Evolutionary conservation across 768 basidiomycete genomes (phyloP), one percentile per base, ranked within the genome.

Genomic region (Leccinum obscurum): DNA sequence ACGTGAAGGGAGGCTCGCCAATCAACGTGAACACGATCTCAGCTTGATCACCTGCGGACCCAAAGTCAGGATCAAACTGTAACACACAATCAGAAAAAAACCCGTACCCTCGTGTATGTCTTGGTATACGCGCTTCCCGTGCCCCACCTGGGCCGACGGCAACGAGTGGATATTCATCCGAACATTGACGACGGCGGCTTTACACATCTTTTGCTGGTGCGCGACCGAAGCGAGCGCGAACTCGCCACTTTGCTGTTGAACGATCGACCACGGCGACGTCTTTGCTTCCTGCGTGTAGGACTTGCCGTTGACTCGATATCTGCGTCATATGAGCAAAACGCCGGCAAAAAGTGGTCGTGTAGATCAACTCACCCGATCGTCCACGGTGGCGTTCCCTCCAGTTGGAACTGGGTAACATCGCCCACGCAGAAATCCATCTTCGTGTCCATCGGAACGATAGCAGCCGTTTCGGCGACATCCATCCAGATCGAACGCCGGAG

Each of bases 341-440:
- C 26, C 8, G n/a, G 35, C 46, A 20, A 30, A 11, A 5, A 35
- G 4, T 26, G 35, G 37, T 56, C 35, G 26, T 15, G n/a, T 37
- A 35, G 49, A 11, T 11, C 35, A 30, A 63, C 85, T 49, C 66
- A 93, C 90, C 87, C 87, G 55, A 98, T 84, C 4, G 85, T 88
- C 94, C 95, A 98, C 4, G 96, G 94, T 15, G 95, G 90, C 34
- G 85, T 90, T 49, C 97, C 97, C 74, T 97, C 93, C 15, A 99
- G 79, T 70, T 95, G 88, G 81, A 97, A 98, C 63, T 93, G 93
- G 9, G 91, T 81, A 30, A 86, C 80, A 61, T 98, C 94, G 9
- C 95, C 96, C 2, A 92, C 89, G 75, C 97, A 99, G 62, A 90
- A 87, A 68, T 98, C 88, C 65, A 81, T 81, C 58, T 85, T 81